These are phyloP conservation scores for Tylopilus orsonianus DNA, from an alignment of 1,284 basidiomycete species.

Conservation along the genomic window DNA sequence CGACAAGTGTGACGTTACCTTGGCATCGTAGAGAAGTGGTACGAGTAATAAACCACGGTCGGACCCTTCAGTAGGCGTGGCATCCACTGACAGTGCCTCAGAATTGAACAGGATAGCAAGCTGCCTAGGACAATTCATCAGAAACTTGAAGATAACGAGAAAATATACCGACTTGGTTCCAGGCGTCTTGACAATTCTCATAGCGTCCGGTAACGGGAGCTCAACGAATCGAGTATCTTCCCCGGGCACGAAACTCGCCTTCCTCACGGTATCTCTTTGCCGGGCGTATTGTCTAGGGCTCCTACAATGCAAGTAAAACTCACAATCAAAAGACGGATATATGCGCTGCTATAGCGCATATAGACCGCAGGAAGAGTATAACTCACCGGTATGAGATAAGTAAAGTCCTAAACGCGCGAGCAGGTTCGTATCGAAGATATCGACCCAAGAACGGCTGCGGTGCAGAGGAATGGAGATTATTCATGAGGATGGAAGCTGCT, in stretches of 20 bases:
- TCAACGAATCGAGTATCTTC: slow-evolving; percentile 30
- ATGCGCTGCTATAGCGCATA: slow-evolving; percentile 29
- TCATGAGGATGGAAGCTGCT: slow-evolving; percentile 58
- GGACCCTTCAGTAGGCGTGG: slow-evolving; percentile 21
- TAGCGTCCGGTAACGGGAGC: slow-evolving; percentile 51
- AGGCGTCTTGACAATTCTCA: slow-evolving; percentile 43
- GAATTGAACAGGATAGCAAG: slow-evolving; percentile 54
- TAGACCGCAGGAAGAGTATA: neutral
- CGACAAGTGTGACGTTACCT: slow-evolving; percentile 40
- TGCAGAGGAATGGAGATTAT: slow-evolving; percentile 52
- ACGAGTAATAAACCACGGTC: slow-evolving; percentile 47
- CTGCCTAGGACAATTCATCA: slow-evolving; percentile 40
- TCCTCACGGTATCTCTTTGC: slow-evolving; percentile 21
- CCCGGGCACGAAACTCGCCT: slow-evolving; percentile 10
- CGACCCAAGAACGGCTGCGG: slow-evolving; percentile 68
- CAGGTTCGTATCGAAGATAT: slow-evolving; percentile 69
- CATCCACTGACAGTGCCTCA: slow-evolving; percentile 50
- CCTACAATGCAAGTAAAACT: slow-evolving; percentile 28
- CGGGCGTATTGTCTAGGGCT: slow-evolving; percentile 44
- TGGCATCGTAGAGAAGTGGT: slow-evolving; percentile 56
- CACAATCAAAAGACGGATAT: slow-evolving; percentile 15
- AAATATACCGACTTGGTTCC: slow-evolving; percentile 26
- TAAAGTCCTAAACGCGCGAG: slow-evolving; percentile 72
- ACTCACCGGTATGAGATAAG: slow-evolving; percentile 70
- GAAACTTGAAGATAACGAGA: neutral